phyloP scores from a whole-genome alignment of 805 yeast species.

The Candida mattraensis region DNA sequence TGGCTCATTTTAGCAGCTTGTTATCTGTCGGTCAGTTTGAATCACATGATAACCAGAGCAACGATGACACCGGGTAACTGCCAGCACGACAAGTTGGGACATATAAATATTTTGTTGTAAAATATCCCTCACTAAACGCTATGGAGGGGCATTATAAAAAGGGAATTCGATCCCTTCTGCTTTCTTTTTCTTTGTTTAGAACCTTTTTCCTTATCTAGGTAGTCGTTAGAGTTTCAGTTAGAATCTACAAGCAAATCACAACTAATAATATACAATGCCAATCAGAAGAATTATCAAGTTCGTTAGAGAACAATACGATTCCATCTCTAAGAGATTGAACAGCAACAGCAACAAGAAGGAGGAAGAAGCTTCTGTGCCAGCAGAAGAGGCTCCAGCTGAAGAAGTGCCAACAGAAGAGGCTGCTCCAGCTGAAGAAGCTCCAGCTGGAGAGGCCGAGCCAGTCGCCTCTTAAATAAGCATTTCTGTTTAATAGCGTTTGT shows the following conservation, averaged over 20 bases:
- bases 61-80: not conserved
- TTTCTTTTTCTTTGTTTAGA: constrained; percentile 1
- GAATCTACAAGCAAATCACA: constrained; percentile 6
- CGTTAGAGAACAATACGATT: constrained; percentile 33
- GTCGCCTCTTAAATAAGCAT: constrained; percentile 16
- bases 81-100: constrained; percentile 15
- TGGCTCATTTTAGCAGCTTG: too few species aligned
- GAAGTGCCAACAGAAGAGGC: constrained; percentile 16
- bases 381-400: constrained; percentile 12
- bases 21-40: constrained; percentile 9
- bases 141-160: constrained; percentile 9
- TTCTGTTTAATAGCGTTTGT: constrained; percentile 3
- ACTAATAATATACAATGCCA: constrained; percentile 28
- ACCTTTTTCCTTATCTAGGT: constrained; percentile 2
- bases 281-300: constrained; percentile 34
- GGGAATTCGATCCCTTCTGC: constrained; percentile 7
- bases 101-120: constrained; percentile 17
- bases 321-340: constrained; percentile 31
- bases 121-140: constrained; percentile 19
- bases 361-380: constrained; percentile 15
- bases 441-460: constrained; percentile 19
- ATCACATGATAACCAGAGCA: not conserved
- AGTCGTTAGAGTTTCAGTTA: not conserved
- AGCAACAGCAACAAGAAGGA: constrained; percentile 16
- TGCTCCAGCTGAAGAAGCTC: constrained; percentile 20